Percentiles rank a stretch among this genome's conserved stretches.
Evolutionary conservation across 2,329 filamentous ascomycete genomes (phyloP).

Genomic region (Colletotrichum magnum): DNA sequence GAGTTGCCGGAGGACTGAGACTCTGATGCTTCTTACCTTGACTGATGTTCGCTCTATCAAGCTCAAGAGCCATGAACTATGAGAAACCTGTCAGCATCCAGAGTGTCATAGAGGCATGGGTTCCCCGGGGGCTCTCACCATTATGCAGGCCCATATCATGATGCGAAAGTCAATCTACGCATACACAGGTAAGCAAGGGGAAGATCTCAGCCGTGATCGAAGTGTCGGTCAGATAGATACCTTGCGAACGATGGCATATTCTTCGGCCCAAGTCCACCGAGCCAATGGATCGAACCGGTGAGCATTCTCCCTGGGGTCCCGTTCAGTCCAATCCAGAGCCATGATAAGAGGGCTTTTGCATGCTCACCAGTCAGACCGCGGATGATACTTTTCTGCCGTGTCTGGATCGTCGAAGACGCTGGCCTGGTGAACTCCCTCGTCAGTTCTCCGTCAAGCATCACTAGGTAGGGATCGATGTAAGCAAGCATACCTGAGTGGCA

Average conservation of each 20-base stretch:
- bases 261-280: constrained; percentile 59
- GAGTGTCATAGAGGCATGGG: not conserved
- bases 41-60: constrained; percentile 59
- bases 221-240: constrained; percentile 14
- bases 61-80: constrained; percentile 61
- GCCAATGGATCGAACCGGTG: constrained; percentile 64
- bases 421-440: constrained; percentile 39
- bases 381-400: constrained; percentile 52
- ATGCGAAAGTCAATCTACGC: constrained; percentile 53
- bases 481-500: constrained; percentile 48
- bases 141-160: constrained; percentile 60
- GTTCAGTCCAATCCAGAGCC: not conserved
- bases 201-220: too few species aligned
- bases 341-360: not conserved
- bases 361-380: constrained; percentile 45
- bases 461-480: too few species aligned
- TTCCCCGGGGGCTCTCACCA: constrained; percentile 42
- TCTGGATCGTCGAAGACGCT: constrained; percentile 56
- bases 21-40: constrained; percentile 50
- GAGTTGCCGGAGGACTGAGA: not conserved
- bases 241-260: constrained; percentile 54
- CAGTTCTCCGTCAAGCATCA: not conserved
- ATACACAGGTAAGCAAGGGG: too few species aligned
- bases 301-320: constrained; percentile 52
- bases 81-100: not conserved